Percentiles rank a stretch among this genome's conserved stretches.
Conservation (phyloP, 2,329 filamentous ascomycete genomes). For the Sporothrix humicola region DNA sequence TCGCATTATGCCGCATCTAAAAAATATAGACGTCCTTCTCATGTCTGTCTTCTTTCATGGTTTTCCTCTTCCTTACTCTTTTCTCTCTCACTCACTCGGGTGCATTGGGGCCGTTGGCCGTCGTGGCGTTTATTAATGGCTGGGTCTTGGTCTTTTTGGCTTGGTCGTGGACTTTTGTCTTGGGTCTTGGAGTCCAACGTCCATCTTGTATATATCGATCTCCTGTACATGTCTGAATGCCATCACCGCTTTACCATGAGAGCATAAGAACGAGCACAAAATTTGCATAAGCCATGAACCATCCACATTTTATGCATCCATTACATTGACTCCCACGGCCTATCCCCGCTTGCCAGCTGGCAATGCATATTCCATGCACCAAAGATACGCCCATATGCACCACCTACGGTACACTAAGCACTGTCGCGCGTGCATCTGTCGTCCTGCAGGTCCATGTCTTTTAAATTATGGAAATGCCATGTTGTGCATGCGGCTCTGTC, state of each 20-base stretch:
- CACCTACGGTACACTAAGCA: neutral
- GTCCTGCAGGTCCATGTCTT: neutral
- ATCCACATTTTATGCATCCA: neutral
- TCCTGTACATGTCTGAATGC: conserved; percentile 34
- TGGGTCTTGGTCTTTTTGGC: neutral
- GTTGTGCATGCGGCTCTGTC: conserved; percentile 14
- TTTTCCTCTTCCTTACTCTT: neutral
- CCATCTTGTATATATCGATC: conserved; percentile 28
- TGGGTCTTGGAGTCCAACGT: neutral
- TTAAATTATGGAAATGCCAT: neutral
- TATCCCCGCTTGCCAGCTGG: conserved; percentile 33
- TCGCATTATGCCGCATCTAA: conserved; percentile 18
- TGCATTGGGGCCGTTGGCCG: neutral
- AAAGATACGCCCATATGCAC: neutral
- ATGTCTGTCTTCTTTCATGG: too few species aligned
- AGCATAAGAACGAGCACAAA: neutral
- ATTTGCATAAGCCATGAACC: neutral
- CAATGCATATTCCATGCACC: conserved; percentile 19
- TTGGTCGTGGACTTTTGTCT: too few species aligned
- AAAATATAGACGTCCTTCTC: conserved; percentile 10
- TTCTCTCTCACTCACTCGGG: neutral
- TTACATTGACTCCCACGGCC: neutral
- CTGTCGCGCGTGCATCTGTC: conserved; percentile 20
- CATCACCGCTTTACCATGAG: conserved; percentile 35
- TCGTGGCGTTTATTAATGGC: conserved; percentile 4